Percentiles rank a stretch among this genome's conserved stretches.
These are phyloP conservation scores for Colletotrichum nymphaeae DNA, from an alignment of 2,329 filamentous ascomycete genomes.

Conservation along the genomic window DNA sequence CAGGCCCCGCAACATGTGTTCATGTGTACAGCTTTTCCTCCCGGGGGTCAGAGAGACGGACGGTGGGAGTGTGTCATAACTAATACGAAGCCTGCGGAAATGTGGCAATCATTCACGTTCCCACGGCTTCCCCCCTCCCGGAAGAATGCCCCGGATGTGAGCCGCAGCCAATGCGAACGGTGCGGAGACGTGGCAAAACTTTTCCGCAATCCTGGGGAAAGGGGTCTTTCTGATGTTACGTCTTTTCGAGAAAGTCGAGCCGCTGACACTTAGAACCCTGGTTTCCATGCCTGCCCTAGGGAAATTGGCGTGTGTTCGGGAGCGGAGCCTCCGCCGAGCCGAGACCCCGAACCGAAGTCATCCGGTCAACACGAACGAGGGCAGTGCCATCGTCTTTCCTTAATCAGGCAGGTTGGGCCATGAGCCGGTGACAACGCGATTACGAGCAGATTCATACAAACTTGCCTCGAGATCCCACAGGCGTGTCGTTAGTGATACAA, in stretches of 20 bases:
- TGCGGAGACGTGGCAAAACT: slow-evolving; percentile 9
- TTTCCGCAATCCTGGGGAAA: slow-evolving; percentile 18
- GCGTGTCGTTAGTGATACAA: neutral
- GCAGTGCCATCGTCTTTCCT: neutral
- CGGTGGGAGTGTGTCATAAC: slow-evolving; percentile 7
- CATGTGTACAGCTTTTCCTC: neutral
- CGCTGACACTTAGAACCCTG: neutral
- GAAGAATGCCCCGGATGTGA: neutral
- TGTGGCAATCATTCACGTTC: neutral
- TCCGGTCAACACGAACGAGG: neutral
- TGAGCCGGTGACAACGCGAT: neutral
- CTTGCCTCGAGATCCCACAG: too few relatives aligned
- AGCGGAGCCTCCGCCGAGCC: neutral
- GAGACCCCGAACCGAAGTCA: neutral
- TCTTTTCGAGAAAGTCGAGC: slow-evolving; percentile 3
- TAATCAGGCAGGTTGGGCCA: neutral
- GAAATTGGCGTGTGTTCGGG: neutral
- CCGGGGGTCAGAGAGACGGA: neutral
- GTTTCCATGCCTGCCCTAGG: neutral
- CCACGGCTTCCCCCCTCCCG: neutral
- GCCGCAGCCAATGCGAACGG: neutral
- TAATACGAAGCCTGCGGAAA: slow-evolving; percentile 21
- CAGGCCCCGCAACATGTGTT: neutral
- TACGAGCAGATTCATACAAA: neutral
- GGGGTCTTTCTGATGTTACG: neutral